Percentiles rank a stretch among this genome's conserved stretches.
Evolutionary conservation across 2,329 filamentous ascomycete genomes (phyloP).

Genomic region (Balansia obtecta): DNA sequence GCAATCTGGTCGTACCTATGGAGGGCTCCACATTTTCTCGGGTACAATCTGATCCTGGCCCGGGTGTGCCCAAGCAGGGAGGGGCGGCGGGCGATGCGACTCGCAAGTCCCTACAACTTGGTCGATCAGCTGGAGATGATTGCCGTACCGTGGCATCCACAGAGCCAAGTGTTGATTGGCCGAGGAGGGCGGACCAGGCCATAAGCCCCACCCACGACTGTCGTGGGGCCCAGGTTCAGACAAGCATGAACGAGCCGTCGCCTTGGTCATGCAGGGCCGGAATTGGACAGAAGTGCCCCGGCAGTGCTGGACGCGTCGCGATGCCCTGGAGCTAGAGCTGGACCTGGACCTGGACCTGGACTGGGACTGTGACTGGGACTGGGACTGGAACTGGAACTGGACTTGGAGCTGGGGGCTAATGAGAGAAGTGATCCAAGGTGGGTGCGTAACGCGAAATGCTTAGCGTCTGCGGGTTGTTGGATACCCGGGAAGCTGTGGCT

Average conservation of each 20-base stretch:
- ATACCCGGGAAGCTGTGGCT: constrained; percentile 4
- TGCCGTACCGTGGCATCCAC: neutral
- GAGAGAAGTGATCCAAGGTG: neutral
- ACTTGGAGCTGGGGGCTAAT: neutral
- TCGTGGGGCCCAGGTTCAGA: neutral
- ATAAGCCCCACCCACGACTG: neutral
- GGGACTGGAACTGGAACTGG: neutral
- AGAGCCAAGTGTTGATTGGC: neutral
- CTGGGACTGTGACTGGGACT: too few species aligned
- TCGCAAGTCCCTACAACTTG: constrained; percentile 4
- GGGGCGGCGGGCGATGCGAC: neutral
- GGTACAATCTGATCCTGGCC: neutral
- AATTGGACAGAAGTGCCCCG: constrained; percentile 2
- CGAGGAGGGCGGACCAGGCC: neutral
- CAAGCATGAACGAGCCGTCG: constrained; percentile 2
- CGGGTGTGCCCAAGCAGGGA: neutral
- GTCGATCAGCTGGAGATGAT: neutral
- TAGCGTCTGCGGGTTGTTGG: constrained; percentile 4
- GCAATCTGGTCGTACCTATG: neutral
- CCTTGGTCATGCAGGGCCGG: neutral
- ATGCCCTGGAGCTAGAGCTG: neutral
- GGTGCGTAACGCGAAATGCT: constrained; percentile 3
- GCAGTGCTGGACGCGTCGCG: neutral
- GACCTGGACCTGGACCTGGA: neutral
- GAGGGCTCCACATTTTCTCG: neutral